A percentile compares a stretch with the other conserved stretches of the same genome.
phyloP scores from a whole-genome alignment of 441 rosid genomes.

The Monsonia emarginata region DNA sequence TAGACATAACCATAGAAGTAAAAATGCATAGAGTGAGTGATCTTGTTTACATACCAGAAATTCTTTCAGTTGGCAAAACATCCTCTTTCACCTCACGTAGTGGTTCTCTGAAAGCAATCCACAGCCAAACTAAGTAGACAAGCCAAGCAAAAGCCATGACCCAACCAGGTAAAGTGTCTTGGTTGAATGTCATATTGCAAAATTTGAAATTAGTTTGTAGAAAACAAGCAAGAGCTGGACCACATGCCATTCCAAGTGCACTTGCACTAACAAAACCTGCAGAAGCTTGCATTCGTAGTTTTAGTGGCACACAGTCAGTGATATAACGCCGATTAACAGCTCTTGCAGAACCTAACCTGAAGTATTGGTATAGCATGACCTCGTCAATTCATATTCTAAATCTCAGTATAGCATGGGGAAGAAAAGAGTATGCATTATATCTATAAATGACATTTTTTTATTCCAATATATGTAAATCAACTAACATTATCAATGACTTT shows the following conservation, averaged over 20 bases:
- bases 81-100: constrained; percentile 17
- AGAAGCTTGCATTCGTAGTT: constrained; percentile 40
- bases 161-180: constrained; percentile 46
- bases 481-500: background rate
- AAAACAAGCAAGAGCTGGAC: constrained; percentile 48
- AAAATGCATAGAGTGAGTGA: constrained; percentile 1
- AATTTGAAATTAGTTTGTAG: constrained; percentile 34
- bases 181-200: constrained; percentile 34
- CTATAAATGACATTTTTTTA: background rate
- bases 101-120: constrained; percentile 36
- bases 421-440: background rate
- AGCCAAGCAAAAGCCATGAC: constrained; percentile 42
- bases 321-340: constrained; percentile 47
- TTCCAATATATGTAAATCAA: too few relatives aligned
- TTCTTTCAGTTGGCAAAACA: constrained; percentile 14
- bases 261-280: constrained; percentile 51
- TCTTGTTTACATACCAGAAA: constrained; percentile 28
- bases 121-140: constrained; percentile 33
- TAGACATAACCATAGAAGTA: background rate
- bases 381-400: background rate
- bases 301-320: constrained; percentile 43
- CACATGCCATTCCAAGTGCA: constrained; percentile 56
- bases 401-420: background rate
- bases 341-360: constrained; percentile 55
- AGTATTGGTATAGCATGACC: constrained; percentile 5